Percentiles rank a stretch among this genome's conserved stretches.
Evolutionary conservation across 2,329 filamentous ascomycete species (phyloP).

Genomic region (Neonectria coccinea): DNA sequence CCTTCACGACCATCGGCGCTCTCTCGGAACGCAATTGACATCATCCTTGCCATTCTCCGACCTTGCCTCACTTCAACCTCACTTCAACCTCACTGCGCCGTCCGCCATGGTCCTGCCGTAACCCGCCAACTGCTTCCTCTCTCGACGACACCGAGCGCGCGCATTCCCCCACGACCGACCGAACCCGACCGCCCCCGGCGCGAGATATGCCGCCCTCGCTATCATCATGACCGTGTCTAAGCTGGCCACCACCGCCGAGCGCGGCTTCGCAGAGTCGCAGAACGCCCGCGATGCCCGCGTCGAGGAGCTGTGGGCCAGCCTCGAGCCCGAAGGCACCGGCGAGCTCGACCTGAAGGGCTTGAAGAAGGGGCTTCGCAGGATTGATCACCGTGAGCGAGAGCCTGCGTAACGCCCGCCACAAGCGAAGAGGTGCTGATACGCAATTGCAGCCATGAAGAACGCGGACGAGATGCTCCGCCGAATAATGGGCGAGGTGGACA

Average conservation of each 20-base stretch:
- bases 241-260: conserved; percentile 64
- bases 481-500: conserved; percentile 86
- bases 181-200: conserved; percentile 32
- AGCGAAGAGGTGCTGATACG: conserved; percentile 40
- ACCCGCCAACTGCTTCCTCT: conserved; percentile 17
- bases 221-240: conserved; percentile 57
- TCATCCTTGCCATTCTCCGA: conserved; percentile 23
- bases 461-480: conserved; percentile 86
- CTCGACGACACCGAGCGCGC: conserved; percentile 25
- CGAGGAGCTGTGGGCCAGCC: conserved; percentile 83
- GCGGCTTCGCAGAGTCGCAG: conserved; percentile 80
- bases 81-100: background rate
- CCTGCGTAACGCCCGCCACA: conserved; percentile 17
- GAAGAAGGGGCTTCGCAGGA: conserved; percentile 84
- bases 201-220: conserved; percentile 51
- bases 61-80: background rate
- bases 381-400: conserved; percentile 83
- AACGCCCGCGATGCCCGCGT: conserved; percentile 85
- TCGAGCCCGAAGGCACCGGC: conserved; percentile 81
- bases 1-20: conserved; percentile 25
- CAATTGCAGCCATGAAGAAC: conserved; percentile 78
- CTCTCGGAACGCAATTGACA: conserved; percentile 24
- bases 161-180: conserved; percentile 22
- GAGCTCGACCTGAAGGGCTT: conserved; percentile 87
- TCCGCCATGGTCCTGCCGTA: conserved; percentile 42